A percentile compares a stretch with the other conserved stretches of the same genome.
These are phyloP conservation scores for Blastobotrys peoriensis DNA, from an alignment of 805 yeast genomes.

Conservation along the genomic window DNA sequence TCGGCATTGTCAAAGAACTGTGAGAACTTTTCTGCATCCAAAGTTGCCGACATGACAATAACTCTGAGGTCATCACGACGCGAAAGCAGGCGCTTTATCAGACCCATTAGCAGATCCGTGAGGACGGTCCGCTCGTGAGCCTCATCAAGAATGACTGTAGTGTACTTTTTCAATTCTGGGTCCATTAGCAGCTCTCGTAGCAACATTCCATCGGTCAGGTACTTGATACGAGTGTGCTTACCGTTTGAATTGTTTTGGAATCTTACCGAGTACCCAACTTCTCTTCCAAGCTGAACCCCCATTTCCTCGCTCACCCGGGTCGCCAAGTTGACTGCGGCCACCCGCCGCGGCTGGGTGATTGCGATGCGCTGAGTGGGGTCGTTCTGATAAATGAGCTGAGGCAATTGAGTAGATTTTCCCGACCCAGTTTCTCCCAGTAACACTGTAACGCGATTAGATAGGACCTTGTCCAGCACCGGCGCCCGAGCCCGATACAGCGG, in stretches of 20 bases:
- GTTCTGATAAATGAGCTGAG: conserved; percentile 69
- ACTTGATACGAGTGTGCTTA: conserved; percentile 63
- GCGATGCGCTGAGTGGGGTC: conserved; percentile 55
- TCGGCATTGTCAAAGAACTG: conserved; percentile 70
- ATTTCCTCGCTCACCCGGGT: conserved; percentile 85
- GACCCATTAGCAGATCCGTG: conserved; percentile 86
- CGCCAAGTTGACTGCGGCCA: conserved; percentile 93
- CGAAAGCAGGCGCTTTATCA: conserved; percentile 62
- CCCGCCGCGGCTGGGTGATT: conserved; percentile 95
- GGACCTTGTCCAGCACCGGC: conserved; percentile 50
- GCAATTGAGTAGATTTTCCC: conserved; percentile 95
- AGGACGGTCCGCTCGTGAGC: conserved; percentile 95
- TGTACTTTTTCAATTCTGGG: conserved; percentile 53
- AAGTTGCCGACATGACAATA: conserved; percentile 93
- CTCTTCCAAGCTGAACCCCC: conserved; percentile 69
- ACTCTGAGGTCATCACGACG: conserved; percentile 57
- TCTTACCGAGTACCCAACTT: conserved; percentile 90
- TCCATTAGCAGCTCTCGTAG: conserved; percentile 84
- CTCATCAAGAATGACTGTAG: conserved; percentile 83
- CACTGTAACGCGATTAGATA: conserved; percentile 59
- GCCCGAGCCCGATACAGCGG: conserved; percentile 75
- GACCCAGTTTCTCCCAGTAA: conserved; percentile 97
- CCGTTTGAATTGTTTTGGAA: conserved; percentile 64
- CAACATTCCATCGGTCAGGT: conserved; percentile 96
- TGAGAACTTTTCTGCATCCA: conserved; percentile 84